These are phyloP conservation scores for Meyerozyma carpophila DNA, from an alignment of 1,139 yeast species.

Conservation along the genomic window DNA sequence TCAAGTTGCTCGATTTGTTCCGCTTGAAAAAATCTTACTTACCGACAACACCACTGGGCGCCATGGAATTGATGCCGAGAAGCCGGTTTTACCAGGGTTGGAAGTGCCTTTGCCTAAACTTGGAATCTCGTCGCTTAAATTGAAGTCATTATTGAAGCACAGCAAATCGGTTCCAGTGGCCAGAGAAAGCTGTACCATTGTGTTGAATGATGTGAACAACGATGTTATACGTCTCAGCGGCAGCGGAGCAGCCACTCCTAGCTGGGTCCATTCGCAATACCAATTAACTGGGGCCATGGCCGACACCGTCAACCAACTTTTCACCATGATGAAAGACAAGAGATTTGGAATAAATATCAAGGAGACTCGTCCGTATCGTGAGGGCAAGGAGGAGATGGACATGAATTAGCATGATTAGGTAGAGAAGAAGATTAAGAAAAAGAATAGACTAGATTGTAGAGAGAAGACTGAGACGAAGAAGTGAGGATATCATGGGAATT, in stretches of 20 bases:
- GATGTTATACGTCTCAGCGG: constrained; percentile 78
- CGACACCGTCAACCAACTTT: constrained; percentile 49
- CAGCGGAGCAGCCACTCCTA: constrained; percentile 56
- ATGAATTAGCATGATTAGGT: background rate
- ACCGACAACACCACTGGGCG: constrained; percentile 60
- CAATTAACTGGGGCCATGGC: constrained; percentile 44
- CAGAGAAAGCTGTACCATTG: constrained; percentile 73
- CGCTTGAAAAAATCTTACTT: constrained; percentile 58
- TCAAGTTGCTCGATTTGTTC: constrained; percentile 64
- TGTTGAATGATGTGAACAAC: constrained; percentile 34
- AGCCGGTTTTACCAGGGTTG: constrained; percentile 66
- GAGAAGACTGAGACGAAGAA: no score
- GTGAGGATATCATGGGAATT: no score
- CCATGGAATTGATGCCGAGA: constrained; percentile 59
- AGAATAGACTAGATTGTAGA: no score
- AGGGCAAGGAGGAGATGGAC: constrained; percentile 10
- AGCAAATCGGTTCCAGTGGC: constrained; percentile 54
- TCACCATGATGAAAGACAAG: constrained; percentile 54
- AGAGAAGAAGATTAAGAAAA: no score
- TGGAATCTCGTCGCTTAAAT: constrained; percentile 60
- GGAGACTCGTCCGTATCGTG: constrained; percentile 55
- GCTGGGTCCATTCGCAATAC: constrained; percentile 80
- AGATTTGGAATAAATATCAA: constrained; percentile 63
- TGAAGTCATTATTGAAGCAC: constrained; percentile 55
- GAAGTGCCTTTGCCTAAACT: constrained; percentile 69